Evolutionary conservation across 768 basidiomycete genomes (phyloP).

Genomic region (Phaffia australis): DNA sequence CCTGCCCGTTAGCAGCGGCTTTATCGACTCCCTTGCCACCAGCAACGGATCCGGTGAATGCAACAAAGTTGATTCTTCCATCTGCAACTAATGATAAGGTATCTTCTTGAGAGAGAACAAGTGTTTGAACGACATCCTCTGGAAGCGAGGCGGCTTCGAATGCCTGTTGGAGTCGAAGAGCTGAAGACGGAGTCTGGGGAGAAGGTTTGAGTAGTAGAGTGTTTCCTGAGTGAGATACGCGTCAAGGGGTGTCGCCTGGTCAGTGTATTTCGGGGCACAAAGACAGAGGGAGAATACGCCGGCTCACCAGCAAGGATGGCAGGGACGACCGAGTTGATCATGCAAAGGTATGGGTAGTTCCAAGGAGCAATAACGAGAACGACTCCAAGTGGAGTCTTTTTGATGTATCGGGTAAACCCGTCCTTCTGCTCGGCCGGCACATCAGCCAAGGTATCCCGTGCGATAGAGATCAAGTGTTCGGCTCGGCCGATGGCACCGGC

Average conservation of each 20-base stretch:
- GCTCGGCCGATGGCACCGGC: constrained; percentile 71
- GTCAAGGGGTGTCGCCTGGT: neutral
- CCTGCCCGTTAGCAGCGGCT: constrained; percentile 53
- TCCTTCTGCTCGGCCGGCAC: constrained; percentile 64
- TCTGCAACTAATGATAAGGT: constrained; percentile 57
- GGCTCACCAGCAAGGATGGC: constrained; percentile 56
- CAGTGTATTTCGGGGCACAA: neutral
- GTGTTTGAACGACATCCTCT: constrained; percentile 48
- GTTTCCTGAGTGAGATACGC: constrained; percentile 48
- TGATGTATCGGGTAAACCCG: constrained; percentile 73
- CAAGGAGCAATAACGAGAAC: constrained; percentile 80
- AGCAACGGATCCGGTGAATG: constrained; percentile 79
- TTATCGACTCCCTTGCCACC: constrained; percentile 65
- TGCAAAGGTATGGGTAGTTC: constrained; percentile 85
- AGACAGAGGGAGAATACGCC: neutral
- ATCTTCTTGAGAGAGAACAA: constrained; percentile 35
- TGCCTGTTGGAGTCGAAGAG: constrained; percentile 63
- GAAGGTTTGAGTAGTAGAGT: constrained; percentile 87
- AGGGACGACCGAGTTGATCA: constrained; percentile 85
- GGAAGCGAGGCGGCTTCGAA: constrained; percentile 71
- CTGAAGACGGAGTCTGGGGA: constrained; percentile 84
- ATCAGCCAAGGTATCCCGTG: constrained; percentile 60
- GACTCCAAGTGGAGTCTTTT: constrained; percentile 72
- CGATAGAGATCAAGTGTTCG: constrained; percentile 73
- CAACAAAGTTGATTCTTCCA: constrained; percentile 62